Evolutionary conservation across 306 rosid genomes (phyloP).

Genomic region (Cicer bijugum): DNA sequence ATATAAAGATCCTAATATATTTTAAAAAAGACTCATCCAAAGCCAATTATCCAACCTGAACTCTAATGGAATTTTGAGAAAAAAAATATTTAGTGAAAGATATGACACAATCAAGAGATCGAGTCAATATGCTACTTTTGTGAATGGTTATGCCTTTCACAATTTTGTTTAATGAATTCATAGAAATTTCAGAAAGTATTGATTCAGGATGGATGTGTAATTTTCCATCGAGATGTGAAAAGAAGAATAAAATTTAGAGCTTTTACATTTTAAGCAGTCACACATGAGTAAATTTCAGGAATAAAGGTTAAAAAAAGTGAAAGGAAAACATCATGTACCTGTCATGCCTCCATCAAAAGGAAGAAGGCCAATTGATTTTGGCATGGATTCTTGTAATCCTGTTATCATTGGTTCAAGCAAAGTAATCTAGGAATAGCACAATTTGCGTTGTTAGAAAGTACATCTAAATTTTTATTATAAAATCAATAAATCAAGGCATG

Average conservation of each 20-base stretch:
- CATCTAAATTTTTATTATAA: constrained; percentile 5
- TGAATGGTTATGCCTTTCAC: constrained; percentile 3
- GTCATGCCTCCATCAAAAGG: constrained; percentile 97
- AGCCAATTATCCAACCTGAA: no score
- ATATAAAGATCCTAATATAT: no score
- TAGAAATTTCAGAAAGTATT: not conserved
- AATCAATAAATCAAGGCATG: constrained; percentile 11
- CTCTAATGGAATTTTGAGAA: no score
- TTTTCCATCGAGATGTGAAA: not conserved
- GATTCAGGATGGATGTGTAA: not conserved
- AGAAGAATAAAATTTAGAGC: constrained; percentile 11
- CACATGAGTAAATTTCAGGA: constrained; percentile 14
- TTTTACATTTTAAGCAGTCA: constrained; percentile 25
- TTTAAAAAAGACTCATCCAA: no score
- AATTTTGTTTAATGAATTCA: not conserved
- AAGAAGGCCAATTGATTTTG: constrained; percentile 92
- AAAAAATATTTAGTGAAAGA: no score
- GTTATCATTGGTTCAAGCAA: constrained; percentile 87
- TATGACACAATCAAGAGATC: no score
- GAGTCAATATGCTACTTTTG: not conserved
- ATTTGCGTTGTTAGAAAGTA: constrained; percentile 41
- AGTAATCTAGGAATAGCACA: constrained; percentile 64
- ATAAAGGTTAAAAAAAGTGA: not conserved
- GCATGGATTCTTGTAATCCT: constrained; percentile 92
- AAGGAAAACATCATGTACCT: constrained; percentile 57